Evolutionary conservation across 164 flowering plant species (phyloP).

Genomic region (Vitis riparia): DNA sequence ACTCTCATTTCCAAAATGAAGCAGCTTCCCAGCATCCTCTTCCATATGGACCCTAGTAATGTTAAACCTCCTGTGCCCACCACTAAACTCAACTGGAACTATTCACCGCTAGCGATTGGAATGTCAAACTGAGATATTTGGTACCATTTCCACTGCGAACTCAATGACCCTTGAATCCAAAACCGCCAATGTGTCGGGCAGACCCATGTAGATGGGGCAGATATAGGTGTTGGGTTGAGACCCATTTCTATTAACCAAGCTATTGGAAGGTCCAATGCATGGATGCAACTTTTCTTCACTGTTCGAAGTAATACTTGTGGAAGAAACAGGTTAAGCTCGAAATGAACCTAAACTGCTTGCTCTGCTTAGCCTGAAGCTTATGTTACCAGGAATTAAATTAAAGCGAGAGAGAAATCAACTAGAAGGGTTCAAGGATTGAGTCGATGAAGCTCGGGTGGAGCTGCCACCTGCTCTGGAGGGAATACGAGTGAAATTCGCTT

Average conservation of each 20-base stretch:
- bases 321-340: constrained; percentile 49
- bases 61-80: constrained; percentile 88
- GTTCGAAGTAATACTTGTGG: constrained; percentile 42
- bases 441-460: constrained; percentile 39
- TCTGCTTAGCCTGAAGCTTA: constrained; percentile 71
- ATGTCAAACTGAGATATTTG: constrained; percentile 94
- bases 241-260: constrained; percentile 24
- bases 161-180: constrained; percentile 87
- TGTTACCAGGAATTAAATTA: constrained; percentile 62
- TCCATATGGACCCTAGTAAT: constrained; percentile 96
- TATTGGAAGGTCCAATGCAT: constrained; percentile 17
- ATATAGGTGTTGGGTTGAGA: constrained; percentile 60
- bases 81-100: constrained; percentile 86
- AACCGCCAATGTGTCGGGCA: constrained; percentile 90
- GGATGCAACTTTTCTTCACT: constrained; percentile 37
- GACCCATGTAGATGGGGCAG: constrained; percentile 93
- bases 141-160: constrained; percentile 75
- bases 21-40: constrained; percentile 96
- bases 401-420: constrained; percentile 64
- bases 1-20: constrained; percentile 65
- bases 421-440: constrained; percentile 39
- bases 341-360: constrained; percentile 71
- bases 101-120: constrained; percentile 75
- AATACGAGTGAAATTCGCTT: constrained; percentile 24
- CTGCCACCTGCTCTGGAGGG: constrained; percentile 40